Evolutionary conservation across 192 early-diverging fungal genomes (phyloP), one percentile per base, ranked within the genome.

Genomic region (Chytriomyces hyalinus): DNA sequence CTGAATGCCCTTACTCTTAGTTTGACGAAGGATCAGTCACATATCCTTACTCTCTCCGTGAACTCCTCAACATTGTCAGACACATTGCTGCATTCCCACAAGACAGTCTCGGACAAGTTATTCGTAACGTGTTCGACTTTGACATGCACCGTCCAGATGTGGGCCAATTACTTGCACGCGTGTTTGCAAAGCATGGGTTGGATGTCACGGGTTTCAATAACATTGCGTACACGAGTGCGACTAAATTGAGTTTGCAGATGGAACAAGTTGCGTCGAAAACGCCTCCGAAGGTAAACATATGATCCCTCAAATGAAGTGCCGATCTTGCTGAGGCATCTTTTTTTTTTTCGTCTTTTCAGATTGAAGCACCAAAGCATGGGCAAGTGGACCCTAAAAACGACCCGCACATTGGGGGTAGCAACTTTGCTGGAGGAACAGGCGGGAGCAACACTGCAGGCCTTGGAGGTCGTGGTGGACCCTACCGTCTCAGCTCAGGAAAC

Each of bases 111-210:
- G 88, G 89, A 28, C 84, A 87, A 46, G 87, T 90, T 24, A 77
- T 94, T 6, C 89, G 91, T 63, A 94, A 94, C 72, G 92, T 94
- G 0, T 93, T 94, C 79, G 93, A 94, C 77, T 93, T 93, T 78
- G 93, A 94, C 82, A 87, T 83, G 6, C 80, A 85, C 65, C 83
- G 80, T n/a, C 69, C 74, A 24, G 81, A 83, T 13, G 75, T 82
- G 24, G 76, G 75, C 15, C 70, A 83, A 49, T 66, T 85, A 11
- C 47, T 84, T 26, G 28, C 72, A 49, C 47, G 49, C 15, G 81
- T 77, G 51, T 75, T 82, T 36, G 20, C 28, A n/a, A 78, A 77
- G 65, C 76, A 82, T 63, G 81, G 81, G 15, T 75, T 61, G 49
- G 70, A 49, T 59, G n/a, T 72, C 10, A 28, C 17, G 26, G 62